Evolutionary conservation across 306 rosid species (phyloP).

Genomic region (Quercus robur): DNA sequence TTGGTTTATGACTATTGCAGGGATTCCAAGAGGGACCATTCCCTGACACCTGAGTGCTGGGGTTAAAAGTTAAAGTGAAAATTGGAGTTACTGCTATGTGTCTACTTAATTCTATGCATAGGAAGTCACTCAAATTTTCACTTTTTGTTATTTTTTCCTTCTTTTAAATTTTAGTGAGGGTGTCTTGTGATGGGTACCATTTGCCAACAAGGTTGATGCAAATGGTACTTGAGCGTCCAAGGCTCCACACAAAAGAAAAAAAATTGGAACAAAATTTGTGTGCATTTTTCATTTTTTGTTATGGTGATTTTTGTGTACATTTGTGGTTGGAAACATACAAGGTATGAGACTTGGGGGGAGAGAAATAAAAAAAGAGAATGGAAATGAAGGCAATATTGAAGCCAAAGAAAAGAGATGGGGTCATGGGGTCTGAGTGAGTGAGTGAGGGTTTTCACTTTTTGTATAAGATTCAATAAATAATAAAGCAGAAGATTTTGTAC

Average conservation of each 20-base stretch:
- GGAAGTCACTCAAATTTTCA: conserved; percentile 21
- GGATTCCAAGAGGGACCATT: conserved; percentile 73
- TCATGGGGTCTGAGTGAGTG: conserved; percentile 1
- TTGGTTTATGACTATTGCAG: conserved; percentile 82
- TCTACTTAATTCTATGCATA: background rate
- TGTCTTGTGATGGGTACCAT: conserved; percentile 34
- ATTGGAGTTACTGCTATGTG: background rate
- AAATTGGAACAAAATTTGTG: conserved; percentile 24
- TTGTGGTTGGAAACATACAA: background rate
- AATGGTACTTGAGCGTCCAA: conserved; percentile 38
- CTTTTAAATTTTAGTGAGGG: conserved; percentile 2
- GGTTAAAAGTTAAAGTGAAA: conserved; percentile 3
- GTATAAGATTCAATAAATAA: background rate
- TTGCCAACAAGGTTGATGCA: conserved; percentile 19
- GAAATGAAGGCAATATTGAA: background rate
- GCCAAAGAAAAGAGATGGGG: background rate
- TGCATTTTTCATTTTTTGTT: conserved; percentile 10
- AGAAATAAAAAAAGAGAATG: background rate
- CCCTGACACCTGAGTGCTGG: conserved; percentile 89
- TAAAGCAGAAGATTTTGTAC: conserved; percentile 18
- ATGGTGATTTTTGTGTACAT: conserved; percentile 8
- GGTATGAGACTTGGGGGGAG: background rate
- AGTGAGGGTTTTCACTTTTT: background rate
- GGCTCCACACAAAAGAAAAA: conserved; percentile 17
- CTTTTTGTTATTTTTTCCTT: background rate